phyloP scores from a whole-genome alignment of 177 flowering plant genomes.

The Telopea speciosissima region DNA sequence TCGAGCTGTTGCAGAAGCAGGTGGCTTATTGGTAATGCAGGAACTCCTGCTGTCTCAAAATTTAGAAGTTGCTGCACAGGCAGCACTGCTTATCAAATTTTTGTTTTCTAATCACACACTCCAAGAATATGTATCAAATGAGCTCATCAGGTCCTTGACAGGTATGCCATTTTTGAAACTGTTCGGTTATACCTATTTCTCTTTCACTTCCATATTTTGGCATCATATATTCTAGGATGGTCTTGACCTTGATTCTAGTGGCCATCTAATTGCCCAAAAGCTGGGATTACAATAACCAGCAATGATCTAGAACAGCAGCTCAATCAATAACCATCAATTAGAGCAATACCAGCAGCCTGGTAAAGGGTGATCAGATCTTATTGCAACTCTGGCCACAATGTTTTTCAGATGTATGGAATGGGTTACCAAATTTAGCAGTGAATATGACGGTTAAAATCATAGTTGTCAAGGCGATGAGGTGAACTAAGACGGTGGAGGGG shows the following conservation, averaged over 20 bases:
- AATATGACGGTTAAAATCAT: too few species aligned
- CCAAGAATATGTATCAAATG: conserved; percentile 84
- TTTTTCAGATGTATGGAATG: too few species aligned
- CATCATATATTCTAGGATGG: not conserved
- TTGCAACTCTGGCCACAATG: too few species aligned
- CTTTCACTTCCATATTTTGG: not conserved
- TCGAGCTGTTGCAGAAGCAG: conserved; percentile 93
- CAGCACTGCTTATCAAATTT: conserved; percentile 70
- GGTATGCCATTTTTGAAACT: conserved; percentile 30
- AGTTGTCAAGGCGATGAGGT: too few species aligned
- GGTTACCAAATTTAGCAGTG: too few species aligned
- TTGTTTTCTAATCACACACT: conserved; percentile 84
- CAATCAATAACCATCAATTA: too few species aligned
- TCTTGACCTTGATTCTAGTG: not conserved
- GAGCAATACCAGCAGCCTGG: too few species aligned
- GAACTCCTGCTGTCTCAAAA: conserved; percentile 59
- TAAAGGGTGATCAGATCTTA: too few species aligned
- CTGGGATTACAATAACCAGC: too few species aligned
- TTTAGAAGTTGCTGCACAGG: conserved; percentile 67
- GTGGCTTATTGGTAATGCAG: conserved; percentile 77
- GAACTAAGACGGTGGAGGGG: too few species aligned
- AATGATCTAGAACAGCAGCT: too few species aligned
- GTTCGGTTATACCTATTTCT: not conserved
- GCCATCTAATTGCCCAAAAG: too few species aligned
- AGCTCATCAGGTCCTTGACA: conserved; percentile 79